Base-by-base conservation (phyloP, 306 rosid species). In the Mucuna pruriens region DNA sequence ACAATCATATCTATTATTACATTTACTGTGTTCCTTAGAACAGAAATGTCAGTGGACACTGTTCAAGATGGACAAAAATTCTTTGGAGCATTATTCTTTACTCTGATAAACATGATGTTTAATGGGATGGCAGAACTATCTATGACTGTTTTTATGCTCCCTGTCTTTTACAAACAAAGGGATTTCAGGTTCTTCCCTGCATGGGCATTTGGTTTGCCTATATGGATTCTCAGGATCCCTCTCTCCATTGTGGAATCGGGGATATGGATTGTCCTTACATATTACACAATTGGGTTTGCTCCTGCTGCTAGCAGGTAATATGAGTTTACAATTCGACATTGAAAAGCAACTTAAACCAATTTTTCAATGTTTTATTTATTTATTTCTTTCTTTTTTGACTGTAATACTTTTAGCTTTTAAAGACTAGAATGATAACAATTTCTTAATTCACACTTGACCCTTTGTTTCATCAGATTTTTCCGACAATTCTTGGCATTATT, bases 251-350 rank as follows among this genome's bases (percentile, higher is more conserved):
- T 85, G 76, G 97, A 93, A 78, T 88, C 97, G 2, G 83, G 55
- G 25, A 86, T 93, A 52, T 93, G 97, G 97, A 55, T 85, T 71
- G n/a, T 83, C 69, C 84, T 93, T 13, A 91, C 94, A 23, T 91
- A 91, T 62, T 93, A 93, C 80, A 86, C 94, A 42, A 86, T 93
- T 48, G 97, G 97, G 22, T 93, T 91, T 75, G 97, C 97, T 73
- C 97, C 97, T 33, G 36, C 88, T 68, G 74, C 74, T 42, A 44
- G 38, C 74, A 68, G 74, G 57, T 68, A 68, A 22, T 13, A 7
- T 22, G 16, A 11, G 13, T 20, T 39, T 42, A 9, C 71, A 11
- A 11, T 40, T 22, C 2, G 36, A 3, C 34, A 39, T 39, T 40
- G 73, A 2, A 67, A 39, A 39, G 11, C 33, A 67, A 19, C 73